Evolutionary conservation across 768 basidiomycete species (phyloP), one percentile per base, ranked within the genome.

Genomic region (Boletus reticulatus): DNA sequence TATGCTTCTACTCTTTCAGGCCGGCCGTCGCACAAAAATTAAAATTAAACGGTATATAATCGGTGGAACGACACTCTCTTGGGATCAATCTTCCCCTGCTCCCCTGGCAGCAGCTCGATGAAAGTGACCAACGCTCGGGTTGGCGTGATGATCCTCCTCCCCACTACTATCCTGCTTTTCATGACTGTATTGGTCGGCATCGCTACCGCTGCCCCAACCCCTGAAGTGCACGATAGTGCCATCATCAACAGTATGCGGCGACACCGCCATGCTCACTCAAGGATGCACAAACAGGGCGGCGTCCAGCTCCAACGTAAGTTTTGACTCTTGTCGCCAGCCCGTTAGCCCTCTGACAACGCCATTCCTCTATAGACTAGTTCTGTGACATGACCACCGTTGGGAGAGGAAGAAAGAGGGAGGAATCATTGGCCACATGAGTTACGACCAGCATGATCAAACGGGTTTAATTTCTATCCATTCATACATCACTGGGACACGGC

Each of bases 81-180:
- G 27, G 32, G 4, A 43, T 4, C 36, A 41, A 7, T 41, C 48
- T 16, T 32, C 34, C 12, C n/a, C 6, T 10, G 6, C 32, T 36
- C 45, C n/a, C n/a, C n/a, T n/a, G n/a, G 8, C 31, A 48, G 14
- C 29, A 8, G 9, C 34, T 17, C 5, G n/a, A 22, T 39, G 16
- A 39, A 42, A 24, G 9, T 29, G 29, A 29, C 17, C 20, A 39
- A n/a, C 42, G 17, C n/a, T 27, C 5, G 16, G 16, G 20, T 20
- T 34, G 12, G 11, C 52, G 62, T 63, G 55, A 19, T 52, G 20
- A 14, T 58, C n/a, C 22, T 53, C 12, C 53, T 48, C 16, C 31
- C n/a, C n/a, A 47, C 41, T 2, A 34, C 14, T 37, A 32, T 58
- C 27, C 48, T 58, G 24, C 16, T 58, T 38, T 51, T 46, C 37